phyloP scores from a whole-genome alignment of 1,284 basidiomycete genomes.

The Veloporphyrellus conicus region DNA sequence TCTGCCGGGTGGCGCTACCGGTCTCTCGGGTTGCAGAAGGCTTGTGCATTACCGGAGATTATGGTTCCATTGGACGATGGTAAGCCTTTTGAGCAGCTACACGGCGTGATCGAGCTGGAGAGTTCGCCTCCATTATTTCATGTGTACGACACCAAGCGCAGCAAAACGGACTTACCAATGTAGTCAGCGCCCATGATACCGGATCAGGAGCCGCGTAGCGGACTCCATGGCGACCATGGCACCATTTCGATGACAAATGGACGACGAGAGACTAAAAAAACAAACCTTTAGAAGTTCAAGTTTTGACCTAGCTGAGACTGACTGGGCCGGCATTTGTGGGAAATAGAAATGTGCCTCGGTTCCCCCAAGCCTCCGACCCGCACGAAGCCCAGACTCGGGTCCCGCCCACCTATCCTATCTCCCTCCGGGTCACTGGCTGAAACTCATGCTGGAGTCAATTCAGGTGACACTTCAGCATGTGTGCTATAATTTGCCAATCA shows the following conservation, averaged over 20 bases:
- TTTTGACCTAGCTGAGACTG: background rate
- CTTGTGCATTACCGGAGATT: background rate
- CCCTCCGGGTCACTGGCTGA: too few relatives aligned
- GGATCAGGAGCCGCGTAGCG: background rate
- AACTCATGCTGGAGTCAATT: background rate
- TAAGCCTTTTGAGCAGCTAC: background rate
- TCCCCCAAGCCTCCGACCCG: background rate
- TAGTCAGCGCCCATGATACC: background rate
- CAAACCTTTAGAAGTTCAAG: too few relatives aligned
- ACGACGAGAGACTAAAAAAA: background rate
- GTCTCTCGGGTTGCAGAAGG: background rate
- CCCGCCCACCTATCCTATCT: too few relatives aligned
- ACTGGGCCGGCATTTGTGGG: background rate
- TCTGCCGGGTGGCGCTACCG: background rate
- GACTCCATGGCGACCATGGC: background rate
- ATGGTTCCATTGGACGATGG: background rate
- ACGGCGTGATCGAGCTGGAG: background rate
- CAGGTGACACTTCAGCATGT: background rate
- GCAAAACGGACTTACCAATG: background rate
- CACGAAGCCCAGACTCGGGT: too few relatives aligned
- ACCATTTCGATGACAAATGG: background rate
- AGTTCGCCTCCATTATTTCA: slow-evolving; percentile 1
- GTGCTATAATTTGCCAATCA: too few relatives aligned
- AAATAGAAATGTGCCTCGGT: background rate
- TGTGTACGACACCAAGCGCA: background rate